Evolutionary conservation across 805 yeast species (phyloP).

Genomic region (Ogataea populi-albae): DNA sequence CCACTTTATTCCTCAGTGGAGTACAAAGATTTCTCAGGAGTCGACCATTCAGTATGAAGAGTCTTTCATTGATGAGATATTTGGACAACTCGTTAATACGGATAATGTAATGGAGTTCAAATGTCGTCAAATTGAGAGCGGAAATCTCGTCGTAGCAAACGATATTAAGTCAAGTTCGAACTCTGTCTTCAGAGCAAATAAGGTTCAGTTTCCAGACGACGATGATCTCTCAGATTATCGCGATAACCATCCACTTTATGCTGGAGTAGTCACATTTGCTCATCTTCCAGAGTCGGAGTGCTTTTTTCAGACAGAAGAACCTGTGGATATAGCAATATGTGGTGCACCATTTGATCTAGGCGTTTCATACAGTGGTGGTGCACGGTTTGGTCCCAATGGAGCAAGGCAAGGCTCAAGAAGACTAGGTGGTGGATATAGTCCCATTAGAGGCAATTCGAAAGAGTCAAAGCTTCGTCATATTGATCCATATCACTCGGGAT

Average conservation of each 20-base stretch:
- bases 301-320: conserved; percentile 26
- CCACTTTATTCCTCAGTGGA: not conserved
- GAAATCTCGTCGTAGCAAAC: conserved; percentile 6
- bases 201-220: conserved; percentile 31
- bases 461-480: conserved; percentile 33
- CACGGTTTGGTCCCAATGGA: conserved; percentile 57
- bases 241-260: conserved; percentile 30
- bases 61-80: conserved; percentile 12
- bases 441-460: conserved; percentile 36
- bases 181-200: conserved; percentile 19
- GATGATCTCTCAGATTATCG: conserved; percentile 36
- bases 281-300: conserved; percentile 29
- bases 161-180: conserved; percentile 1
- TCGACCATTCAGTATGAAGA: not conserved
- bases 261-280: conserved; percentile 56
- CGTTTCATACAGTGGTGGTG: conserved; percentile 54
- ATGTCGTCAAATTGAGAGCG: conserved; percentile 5
- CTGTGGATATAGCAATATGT: conserved; percentile 47
- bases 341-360: conserved; percentile 53
- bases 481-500: conserved; percentile 43
- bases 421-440: conserved; percentile 40
- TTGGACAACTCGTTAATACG: conserved; percentile 7
- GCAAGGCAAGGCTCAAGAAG: conserved; percentile 43
- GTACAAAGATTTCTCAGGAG: not conserved
- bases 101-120: conserved; percentile 4